These are phyloP conservation scores for Tricharina praecox DNA, from an alignment of 495 filamentous ascomycete genomes.

Conservation along the genomic window DNA sequence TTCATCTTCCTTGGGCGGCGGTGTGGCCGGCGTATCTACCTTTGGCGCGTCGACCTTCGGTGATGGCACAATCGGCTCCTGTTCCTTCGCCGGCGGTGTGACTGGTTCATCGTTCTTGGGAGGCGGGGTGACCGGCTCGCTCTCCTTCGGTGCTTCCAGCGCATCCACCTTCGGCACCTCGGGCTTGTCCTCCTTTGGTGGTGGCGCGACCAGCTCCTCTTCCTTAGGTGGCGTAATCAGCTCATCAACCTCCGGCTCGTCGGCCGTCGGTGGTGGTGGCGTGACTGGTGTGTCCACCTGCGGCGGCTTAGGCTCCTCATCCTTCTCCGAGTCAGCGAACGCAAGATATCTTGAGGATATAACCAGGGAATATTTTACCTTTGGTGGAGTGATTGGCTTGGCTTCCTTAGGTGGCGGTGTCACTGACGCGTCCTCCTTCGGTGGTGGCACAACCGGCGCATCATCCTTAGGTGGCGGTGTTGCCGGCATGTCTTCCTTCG, in stretches of 20 bases:
- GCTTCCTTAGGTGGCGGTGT: background rate
- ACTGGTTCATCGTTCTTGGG: too few species aligned
- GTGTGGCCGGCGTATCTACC: too few species aligned
- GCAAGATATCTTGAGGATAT: too few species aligned
- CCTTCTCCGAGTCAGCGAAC: background rate
- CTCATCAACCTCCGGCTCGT: too few species aligned
- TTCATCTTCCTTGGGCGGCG: too few species aligned
- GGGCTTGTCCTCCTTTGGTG: background rate
- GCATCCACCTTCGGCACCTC: background rate
- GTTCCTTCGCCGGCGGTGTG: too few species aligned
- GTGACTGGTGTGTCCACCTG: background rate
- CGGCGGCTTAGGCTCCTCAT: background rate
- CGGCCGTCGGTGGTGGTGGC: background rate
- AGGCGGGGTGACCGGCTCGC: background rate
- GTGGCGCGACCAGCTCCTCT: too few species aligned
- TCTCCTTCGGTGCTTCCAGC: background rate
- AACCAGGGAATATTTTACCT: background rate
- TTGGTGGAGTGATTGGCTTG: background rate
- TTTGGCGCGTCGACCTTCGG: too few species aligned
- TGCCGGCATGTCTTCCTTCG: background rate
- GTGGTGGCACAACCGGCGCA: background rate
- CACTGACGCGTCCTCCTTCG: background rate
- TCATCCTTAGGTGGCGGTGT: background rate
- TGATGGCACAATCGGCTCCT: too few species aligned
- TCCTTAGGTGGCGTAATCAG: too few species aligned